Conservation (phyloP, 441 rosid species). For the Aquilaria agallochum region DNA sequence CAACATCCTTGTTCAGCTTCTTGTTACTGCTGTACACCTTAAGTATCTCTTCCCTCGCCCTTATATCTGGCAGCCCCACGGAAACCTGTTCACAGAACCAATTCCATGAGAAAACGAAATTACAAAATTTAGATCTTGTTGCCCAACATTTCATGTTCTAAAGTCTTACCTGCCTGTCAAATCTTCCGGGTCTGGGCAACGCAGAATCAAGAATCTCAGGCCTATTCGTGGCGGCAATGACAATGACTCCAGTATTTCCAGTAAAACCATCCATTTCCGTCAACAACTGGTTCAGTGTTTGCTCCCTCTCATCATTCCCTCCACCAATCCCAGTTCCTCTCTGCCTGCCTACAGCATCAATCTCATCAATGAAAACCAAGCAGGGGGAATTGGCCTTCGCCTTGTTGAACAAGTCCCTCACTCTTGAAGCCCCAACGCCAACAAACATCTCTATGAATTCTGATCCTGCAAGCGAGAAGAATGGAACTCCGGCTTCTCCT, state of each 20-base stretch:
- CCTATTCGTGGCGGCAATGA: slow-evolving; percentile 70
- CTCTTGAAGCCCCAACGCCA: slow-evolving; percentile 77
- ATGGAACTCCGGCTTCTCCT: slow-evolving; percentile 80
- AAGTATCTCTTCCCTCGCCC: slow-evolving; percentile 75
- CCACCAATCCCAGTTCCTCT: slow-evolving; percentile 87
- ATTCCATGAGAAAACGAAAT: too few species aligned
- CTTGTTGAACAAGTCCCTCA: slow-evolving; percentile 75
- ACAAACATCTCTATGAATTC: slow-evolving; percentile 86
- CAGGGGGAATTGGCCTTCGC: slow-evolving; percentile 72
- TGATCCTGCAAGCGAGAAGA: slow-evolving; percentile 68
- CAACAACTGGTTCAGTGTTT: slow-evolving; percentile 70
- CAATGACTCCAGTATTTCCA: slow-evolving; percentile 65
- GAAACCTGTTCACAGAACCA: slow-evolving; percentile 37
- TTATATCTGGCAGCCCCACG: slow-evolving; percentile 66
- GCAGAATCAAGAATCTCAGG: slow-evolving; percentile 79
- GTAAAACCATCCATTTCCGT: slow-evolving; percentile 79
- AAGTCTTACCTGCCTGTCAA: slow-evolving; percentile 55
- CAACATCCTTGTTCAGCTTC: slow-evolving; percentile 57
- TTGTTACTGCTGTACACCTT: slow-evolving; percentile 65
- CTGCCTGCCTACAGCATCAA: slow-evolving; percentile 78
- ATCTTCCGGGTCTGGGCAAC: slow-evolving; percentile 74
- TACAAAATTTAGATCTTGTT: too few species aligned
- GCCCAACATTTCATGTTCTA: background rate
- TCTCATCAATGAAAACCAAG: slow-evolving; percentile 75
- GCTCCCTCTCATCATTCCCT: slow-evolving; percentile 87